Conservation (phyloP, 2,329 filamentous ascomycete species). For the Aspergillus fumigatiaffinis region DNA sequence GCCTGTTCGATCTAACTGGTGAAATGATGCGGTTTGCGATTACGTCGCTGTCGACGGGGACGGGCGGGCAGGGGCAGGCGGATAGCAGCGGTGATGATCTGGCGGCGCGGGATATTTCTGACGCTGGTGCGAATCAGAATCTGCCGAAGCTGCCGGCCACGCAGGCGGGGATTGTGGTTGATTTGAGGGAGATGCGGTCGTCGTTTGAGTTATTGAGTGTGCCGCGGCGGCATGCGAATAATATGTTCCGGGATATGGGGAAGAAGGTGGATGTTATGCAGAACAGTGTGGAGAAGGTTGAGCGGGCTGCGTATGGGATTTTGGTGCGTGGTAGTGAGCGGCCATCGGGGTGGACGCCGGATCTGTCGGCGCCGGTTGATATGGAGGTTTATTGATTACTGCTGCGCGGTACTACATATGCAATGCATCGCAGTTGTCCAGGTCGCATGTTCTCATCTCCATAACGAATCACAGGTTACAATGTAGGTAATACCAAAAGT, state of each 20-base stretch:
- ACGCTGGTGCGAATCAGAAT: slow-evolving; percentile 5
- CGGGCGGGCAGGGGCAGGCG: slow-evolving; percentile 57
- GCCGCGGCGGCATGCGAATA: slow-evolving; percentile 42
- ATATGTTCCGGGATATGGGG: slow-evolving; percentile 59
- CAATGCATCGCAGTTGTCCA: no score
- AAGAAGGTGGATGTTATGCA: slow-evolving; percentile 86
- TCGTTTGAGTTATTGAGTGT: slow-evolving; percentile 70
- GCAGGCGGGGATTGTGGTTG: slow-evolving; percentile 67
- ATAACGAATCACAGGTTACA: no score
- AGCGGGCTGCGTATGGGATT: slow-evolving; percentile 82
- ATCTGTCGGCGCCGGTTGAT: slow-evolving; percentile 51
- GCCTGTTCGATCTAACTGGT: slow-evolving; percentile 88
- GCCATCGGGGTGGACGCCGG: slow-evolving; percentile 88
- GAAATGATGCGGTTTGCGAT: slow-evolving; percentile 98
- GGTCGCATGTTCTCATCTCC: no score
- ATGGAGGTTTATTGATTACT: slow-evolving; percentile 35
- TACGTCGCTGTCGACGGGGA: slow-evolving; percentile 74
- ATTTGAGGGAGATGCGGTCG: slow-evolving; percentile 74
- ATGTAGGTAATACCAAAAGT: neutral
- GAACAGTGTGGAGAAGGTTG: slow-evolving; percentile 88
- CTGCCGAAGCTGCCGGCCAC: slow-evolving; percentile 22
- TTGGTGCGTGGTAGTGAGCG: slow-evolving; percentile 82
- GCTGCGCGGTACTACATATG: neutral
- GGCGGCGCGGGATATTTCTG: neutral
- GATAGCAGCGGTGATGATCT: slow-evolving; percentile 6